Evolutionary conservation across 805 yeast genomes (phyloP).

Genomic region (Hemisphaericaspora nanyangensis): DNA sequence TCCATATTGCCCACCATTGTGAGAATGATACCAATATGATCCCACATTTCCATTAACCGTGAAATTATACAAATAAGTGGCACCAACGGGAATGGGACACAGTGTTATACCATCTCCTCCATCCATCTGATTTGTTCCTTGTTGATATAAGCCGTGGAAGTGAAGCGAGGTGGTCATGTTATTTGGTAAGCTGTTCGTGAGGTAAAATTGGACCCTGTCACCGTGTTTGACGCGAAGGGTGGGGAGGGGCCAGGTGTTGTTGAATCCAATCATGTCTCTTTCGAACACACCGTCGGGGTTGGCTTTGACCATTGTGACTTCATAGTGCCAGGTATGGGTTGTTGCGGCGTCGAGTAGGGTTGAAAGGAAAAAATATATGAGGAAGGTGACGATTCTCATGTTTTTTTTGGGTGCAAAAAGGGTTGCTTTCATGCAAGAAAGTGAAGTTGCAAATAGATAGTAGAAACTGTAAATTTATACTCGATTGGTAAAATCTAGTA

Average conservation of each 20-base stretch:
- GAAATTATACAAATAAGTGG: conserved; percentile 76
- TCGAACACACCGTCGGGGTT: conserved; percentile 62
- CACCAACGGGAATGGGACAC: conserved; percentile 82
- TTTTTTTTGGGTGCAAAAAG: no score
- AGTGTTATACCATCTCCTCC: conserved; percentile 88
- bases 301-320: conserved; percentile 61
- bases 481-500: no score
- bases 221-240: conserved; percentile 68
- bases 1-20: conserved; percentile 82
- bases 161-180: conserved; percentile 72
- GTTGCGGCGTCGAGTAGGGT: no score
- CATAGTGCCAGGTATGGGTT: conserved; percentile 62
- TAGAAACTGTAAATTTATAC: no score
- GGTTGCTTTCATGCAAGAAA: no score
- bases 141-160: conserved; percentile 90
- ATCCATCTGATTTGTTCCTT: conserved; percentile 76
- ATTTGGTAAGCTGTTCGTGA: conserved; percentile 69
- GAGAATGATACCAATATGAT: conserved; percentile 97
- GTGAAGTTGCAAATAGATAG: no score
- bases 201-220: conserved; percentile 67
- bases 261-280: conserved; percentile 61
- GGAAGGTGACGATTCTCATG: no score
- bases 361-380: no score
- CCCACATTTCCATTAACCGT: conserved; percentile 78
- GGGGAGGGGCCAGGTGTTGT: conserved; percentile 86